Evolutionary conservation across 352 stramenopile genomes (phyloP).

Genomic region (Elongisporangium anandrum): DNA sequence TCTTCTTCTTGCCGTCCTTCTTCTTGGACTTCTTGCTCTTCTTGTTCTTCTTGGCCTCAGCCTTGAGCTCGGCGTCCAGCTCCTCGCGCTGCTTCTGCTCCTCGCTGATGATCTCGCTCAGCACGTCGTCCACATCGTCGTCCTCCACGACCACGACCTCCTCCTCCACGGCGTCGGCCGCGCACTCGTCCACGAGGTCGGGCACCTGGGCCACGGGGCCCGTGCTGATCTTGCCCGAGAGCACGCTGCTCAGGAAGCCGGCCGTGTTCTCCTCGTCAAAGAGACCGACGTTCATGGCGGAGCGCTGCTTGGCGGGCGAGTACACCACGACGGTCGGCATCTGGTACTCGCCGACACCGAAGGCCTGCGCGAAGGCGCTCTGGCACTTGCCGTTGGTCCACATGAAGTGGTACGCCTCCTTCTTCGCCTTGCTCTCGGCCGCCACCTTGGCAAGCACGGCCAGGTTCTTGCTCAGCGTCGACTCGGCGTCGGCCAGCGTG

Average conservation of each 20-base stretch:
- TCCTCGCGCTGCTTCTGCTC: constrained; percentile 54
- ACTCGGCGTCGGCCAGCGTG: constrained; percentile 34
- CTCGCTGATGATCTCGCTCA: constrained; percentile 71
- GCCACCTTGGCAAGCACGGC: constrained; percentile 39
- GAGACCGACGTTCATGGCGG: constrained; percentile 60
- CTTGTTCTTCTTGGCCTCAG: constrained; percentile 24
- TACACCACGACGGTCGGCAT: constrained; percentile 76
- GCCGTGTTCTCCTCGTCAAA: constrained; percentile 57
- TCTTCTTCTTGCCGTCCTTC: constrained; percentile 30
- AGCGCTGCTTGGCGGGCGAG: constrained; percentile 67
- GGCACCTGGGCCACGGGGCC: constrained; percentile 36
- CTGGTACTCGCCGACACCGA: constrained; percentile 66
- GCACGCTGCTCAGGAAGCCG: constrained; percentile 58
- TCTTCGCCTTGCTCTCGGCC: constrained; percentile 35
- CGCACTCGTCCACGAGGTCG: constrained; percentile 40
- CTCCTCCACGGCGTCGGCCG: constrained; percentile 8
- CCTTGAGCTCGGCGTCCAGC: constrained; percentile 44
- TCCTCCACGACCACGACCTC: constrained; percentile 27
- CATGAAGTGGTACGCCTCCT: constrained; percentile 69
- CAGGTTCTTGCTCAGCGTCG: constrained; percentile 33
- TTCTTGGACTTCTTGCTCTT: constrained; percentile 29
- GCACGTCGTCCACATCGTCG: constrained; percentile 54
- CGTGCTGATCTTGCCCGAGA: constrained; percentile 61
- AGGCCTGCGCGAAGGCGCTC: constrained; percentile 55
- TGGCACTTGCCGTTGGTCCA: constrained; percentile 78